phyloP scores from a whole-genome alignment of 2,329 filamentous ascomycete species.

The Trichoderma sp. region DNA sequence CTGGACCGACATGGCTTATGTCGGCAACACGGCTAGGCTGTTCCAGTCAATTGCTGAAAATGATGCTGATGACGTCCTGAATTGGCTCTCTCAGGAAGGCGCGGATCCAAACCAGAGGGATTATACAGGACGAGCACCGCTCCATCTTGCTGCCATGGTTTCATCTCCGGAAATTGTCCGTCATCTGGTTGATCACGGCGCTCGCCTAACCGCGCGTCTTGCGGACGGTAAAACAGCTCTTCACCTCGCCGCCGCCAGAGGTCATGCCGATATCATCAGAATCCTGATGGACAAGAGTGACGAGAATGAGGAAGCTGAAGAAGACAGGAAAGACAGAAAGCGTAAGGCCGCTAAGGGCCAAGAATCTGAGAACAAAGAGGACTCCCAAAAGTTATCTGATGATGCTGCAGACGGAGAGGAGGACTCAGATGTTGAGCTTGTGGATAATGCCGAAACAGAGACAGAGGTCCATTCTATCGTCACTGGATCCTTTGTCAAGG shows the following conservation, averaged over 20 bases:
- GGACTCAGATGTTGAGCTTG: constrained; percentile 45
- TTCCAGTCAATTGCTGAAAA: constrained; percentile 78
- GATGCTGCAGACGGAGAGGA: constrained; percentile 32
- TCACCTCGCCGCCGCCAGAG: constrained; percentile 74
- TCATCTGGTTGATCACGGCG: constrained; percentile 66
- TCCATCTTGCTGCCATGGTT: constrained; percentile 70
- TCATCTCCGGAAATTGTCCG: constrained; percentile 69
- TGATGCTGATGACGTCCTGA: constrained; percentile 65
- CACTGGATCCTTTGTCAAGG: constrained; percentile 73
- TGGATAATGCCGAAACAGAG: constrained; percentile 43
- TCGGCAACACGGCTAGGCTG: constrained; percentile 72
- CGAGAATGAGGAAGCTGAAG: constrained; percentile 67
- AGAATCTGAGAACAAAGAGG: constrained; percentile 18
- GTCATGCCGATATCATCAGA: constrained; percentile 65
- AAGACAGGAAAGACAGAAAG: constrained; percentile 53
- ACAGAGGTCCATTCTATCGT: constrained; percentile 51
- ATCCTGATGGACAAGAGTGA: constrained; percentile 71
- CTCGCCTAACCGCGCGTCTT: constrained; percentile 68
- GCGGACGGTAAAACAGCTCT: constrained; percentile 78
- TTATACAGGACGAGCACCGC: constrained; percentile 72
- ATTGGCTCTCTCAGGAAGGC: constrained; percentile 66
- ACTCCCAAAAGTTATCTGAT: constrained; percentile 23
- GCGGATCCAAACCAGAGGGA: constrained; percentile 71
- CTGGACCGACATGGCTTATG: constrained; percentile 89
- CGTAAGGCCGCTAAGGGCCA: constrained; percentile 36